Evolutionary conservation across 257 asterid genomes (phyloP), one percentile per base, ranked within the genome.

Genomic region (Anisodus acutangulus): DNA sequence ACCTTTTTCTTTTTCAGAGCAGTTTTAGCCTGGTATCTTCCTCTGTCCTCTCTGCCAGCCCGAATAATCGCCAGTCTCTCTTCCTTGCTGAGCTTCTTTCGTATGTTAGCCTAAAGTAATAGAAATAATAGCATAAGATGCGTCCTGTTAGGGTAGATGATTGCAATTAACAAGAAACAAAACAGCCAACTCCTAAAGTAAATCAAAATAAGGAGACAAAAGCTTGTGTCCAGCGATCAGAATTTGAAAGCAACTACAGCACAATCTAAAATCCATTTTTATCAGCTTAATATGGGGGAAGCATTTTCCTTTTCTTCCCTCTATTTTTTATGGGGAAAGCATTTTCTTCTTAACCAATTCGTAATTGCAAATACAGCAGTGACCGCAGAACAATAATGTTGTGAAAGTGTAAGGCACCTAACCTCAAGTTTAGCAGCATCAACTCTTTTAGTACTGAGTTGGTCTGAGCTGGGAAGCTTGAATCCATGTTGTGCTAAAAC

Each of bases 351-450:
- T 26, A 51, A 9, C 49, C 82, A 51, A 12, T 35, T 78, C 47
- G 5, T 53, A 37, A 78, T 31, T 78, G 49, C 64, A 45, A n/a
- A 84, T 45, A 45, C 54, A 22, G 58, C 13, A 82, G 57, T 6
- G 8, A n/a, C 79, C 16, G 63, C 35, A 31, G 35, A 31, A 31
- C 35, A 31, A 31, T 31, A 31, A 31, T 31, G 35, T 31, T 31
- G 35, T 31, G 35, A 31, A 31, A 31, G 35, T 54, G 37, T 71
- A n/a, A 67, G 59, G 80, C 66, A 85, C 43, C 90, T 82, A 84
- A 91, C 98, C 95, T 96, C 97, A 83, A 96, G 97, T 86, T 71
- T 90, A 62, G 92, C 87, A 31, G 97, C 94, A 83, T 94, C 94
- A 78, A 96, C 94, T 88, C 97, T 93, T 91, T 91, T 96, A 47